A percentile compares a stretch with the other conserved stretches of the same genome.
Conservation (phyloP, 139 green algal species). For the Chlorella sorokiniana region DNA sequence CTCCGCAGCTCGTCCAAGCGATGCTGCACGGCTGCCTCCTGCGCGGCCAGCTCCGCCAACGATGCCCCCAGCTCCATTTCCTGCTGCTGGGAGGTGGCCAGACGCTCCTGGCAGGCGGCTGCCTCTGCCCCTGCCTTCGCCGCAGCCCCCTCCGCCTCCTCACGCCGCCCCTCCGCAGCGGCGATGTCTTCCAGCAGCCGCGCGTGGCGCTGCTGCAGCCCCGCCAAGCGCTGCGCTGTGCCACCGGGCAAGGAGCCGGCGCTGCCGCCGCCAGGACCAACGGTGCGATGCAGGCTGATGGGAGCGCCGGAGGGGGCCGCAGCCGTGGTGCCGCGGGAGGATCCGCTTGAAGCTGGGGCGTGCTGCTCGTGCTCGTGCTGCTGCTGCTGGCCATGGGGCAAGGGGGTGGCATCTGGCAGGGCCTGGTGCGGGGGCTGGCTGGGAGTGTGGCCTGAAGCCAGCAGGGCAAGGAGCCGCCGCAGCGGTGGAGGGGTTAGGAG, state of each 20-base stretch:
- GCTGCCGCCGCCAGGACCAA: not conserved
- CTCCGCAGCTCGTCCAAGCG: not conserved
- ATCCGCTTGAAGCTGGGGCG: too few relatives aligned
- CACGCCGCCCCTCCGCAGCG: not conserved
- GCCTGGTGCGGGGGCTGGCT: too few relatives aligned
- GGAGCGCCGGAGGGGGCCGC: not conserved
- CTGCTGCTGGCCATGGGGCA: not conserved
- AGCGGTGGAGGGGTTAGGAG: too few relatives aligned
- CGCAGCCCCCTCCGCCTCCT: not conserved
- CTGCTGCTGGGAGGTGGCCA: not conserved
- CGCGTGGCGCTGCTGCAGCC: slow-evolving; percentile 33
- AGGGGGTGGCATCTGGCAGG: not conserved
- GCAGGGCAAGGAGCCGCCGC: too few relatives aligned
- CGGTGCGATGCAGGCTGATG: not conserved
- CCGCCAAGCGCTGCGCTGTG: not conserved
- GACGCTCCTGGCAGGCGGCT: not conserved
- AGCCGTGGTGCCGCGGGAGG: too few relatives aligned
- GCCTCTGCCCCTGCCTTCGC: not conserved
- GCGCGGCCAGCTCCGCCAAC: not conserved
- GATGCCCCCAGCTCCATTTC: not conserved
- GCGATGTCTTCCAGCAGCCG: slow-evolving; percentile 31
- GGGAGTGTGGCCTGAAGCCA: not conserved
- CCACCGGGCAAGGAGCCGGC: not conserved
- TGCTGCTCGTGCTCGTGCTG: not conserved
- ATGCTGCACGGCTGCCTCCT: not conserved